Evolutionary conservation across 768 basidiomycete genomes (phyloP), one percentile per base, ranked within the genome.

Genomic region (Sporobolomyces roseus): DNA sequence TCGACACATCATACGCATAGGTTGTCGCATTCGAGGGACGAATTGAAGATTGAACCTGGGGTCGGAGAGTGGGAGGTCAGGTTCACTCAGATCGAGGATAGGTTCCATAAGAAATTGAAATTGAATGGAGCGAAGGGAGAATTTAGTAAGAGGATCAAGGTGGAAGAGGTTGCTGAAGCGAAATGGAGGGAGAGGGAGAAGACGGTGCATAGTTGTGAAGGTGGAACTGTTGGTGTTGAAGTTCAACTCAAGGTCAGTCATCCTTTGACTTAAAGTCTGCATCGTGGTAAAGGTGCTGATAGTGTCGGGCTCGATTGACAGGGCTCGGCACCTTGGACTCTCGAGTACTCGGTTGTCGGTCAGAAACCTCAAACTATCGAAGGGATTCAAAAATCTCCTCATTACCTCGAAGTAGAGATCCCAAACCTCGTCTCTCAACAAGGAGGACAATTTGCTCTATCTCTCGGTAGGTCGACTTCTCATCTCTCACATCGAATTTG

Each of bases 301-400:
- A 13, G 12, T 14, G 21, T 46, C 45, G 45, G 12, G 10, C 38
- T 33, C 3, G 72, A 25, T 68, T 70, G 3, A 66, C 12, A 93
- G 88, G 96, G 96, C 55, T 89, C 87, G 6, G 85, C 89, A 6
- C 94, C 96, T 2, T 94, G 93, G 89, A 89, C 85, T 74, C 77
- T 98, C 33, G 88, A 89, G 53, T 80, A 93, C 29, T 88, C 91
- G 74, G 81, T 91, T 17, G 87, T 90, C 45, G 88, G 89, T 8
- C 86, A 88, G 25, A 53, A 62, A 6, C 84, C 84, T 61, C 61
- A 48, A 13, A 10, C 48, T 36, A 43, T 71, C 61, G 61, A 48
- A 10, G 66, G 65, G 35, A 70, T 77, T 55, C 60, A 50, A 13
- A 27, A 50, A 14, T 58, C 71, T 19, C 61, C 61, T 32, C 66